Evolutionary conservation across 73 alveolate genomes (phyloP).

Genomic region (Durusdinium trenchii): DNA sequence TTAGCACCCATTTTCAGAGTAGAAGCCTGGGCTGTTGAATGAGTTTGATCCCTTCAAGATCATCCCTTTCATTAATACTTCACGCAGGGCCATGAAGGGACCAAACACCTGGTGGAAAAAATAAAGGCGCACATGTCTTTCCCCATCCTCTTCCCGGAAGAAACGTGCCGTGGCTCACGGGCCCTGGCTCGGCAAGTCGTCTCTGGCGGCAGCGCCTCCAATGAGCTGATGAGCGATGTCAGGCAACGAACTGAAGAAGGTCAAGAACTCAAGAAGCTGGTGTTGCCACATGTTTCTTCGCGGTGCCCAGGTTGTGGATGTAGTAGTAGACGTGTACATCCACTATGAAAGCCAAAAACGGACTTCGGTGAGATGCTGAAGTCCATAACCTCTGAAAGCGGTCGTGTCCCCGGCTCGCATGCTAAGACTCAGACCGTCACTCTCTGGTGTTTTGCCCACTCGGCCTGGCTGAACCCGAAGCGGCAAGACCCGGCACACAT

Average conservation of each 20-base stretch:
- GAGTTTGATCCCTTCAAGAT: neutral
- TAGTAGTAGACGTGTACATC: neutral
- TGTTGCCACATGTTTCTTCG: neutral
- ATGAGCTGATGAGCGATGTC: neutral
- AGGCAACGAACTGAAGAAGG: neutral
- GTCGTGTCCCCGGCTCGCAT: too few species aligned
- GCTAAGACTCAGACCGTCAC: too few species aligned
- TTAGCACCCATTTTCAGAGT: neutral
- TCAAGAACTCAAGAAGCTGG: neutral
- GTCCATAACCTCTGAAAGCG: too few species aligned
- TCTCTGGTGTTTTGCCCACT: too few species aligned
- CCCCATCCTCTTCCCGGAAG: neutral
- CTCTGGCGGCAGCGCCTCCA: neutral
- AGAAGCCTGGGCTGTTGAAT: neutral
- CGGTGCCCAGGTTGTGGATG: too few species aligned
- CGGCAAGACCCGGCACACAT: too few species aligned
- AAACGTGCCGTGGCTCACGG: slow-evolving; percentile 21
- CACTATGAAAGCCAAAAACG: too few species aligned
- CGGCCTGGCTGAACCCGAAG: too few species aligned
- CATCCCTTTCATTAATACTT: neutral
- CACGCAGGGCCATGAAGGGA: neutral
- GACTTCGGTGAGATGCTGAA: too few species aligned
- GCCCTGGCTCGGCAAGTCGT: slow-evolving; percentile 41
- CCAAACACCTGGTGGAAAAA: neutral
- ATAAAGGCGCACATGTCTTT: neutral